Percentiles rank a stretch among this genome's conserved stretches.
Conservation (phyloP, 352 stramenopile species). For the Globisporangium rhizosaccharum region DNA sequence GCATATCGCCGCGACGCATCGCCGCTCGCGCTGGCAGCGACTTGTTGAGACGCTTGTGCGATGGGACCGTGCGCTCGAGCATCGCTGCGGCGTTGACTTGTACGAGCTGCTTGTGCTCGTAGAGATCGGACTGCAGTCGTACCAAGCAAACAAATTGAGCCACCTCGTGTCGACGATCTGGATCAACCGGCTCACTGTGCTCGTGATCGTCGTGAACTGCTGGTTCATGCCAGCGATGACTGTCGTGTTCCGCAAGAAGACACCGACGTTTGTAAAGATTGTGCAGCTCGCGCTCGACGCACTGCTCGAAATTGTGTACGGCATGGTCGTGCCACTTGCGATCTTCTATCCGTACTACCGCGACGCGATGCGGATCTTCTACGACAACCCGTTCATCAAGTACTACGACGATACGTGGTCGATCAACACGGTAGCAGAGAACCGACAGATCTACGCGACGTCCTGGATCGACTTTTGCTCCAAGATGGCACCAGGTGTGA, state of each 20-base stretch:
- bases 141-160: conserved; percentile 10
- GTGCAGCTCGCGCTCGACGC: conserved; percentile 12
- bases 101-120: conserved; percentile 10
- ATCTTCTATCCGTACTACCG: conserved; percentile 25
- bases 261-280: conserved; percentile 6
- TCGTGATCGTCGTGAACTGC: conserved; percentile 21
- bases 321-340: conserved; percentile 19
- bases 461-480: conserved; percentile 15
- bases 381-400: neutral
- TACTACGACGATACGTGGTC: conserved; percentile 17
- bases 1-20: neutral
- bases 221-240: conserved; percentile 18
- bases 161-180: conserved; percentile 9
- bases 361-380: conserved; percentile 17
- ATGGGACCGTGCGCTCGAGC: conserved; percentile 1
- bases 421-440: conserved; percentile 6
- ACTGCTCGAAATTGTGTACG: conserved; percentile 13
- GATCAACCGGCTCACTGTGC: conserved; percentile 14
- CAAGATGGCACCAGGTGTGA: conserved; percentile 3
- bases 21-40: neutral
- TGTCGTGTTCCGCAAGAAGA: conserved; percentile 5
- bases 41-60: neutral
- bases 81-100: neutral
- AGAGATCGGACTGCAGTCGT: conserved; percentile 9
- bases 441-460: conserved; percentile 10